Conservation (phyloP, 2,329 filamentous ascomycete genomes). For the Cladophialophora carrionii region DNA sequence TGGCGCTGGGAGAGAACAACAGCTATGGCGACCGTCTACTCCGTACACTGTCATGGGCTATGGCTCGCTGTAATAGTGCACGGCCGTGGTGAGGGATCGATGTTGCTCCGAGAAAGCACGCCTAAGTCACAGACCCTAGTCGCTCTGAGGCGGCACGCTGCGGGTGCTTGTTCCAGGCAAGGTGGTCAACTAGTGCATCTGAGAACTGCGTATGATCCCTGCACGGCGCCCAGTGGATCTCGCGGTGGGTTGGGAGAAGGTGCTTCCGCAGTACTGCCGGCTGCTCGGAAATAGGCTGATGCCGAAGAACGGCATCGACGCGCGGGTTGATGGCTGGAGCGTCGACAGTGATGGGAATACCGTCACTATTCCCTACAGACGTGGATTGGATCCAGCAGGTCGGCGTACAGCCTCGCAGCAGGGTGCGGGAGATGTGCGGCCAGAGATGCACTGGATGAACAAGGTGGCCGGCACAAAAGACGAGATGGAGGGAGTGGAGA, state of each 20-base stretch:
- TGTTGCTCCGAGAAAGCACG: slow-evolving; percentile 7
- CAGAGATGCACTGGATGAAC: slow-evolving; percentile 10
- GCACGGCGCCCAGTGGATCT: slow-evolving; percentile 1
- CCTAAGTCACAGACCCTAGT: slow-evolving; percentile 11
- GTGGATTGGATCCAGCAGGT: not conserved
- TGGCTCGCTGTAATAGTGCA: not conserved
- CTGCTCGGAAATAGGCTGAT: slow-evolving; percentile 9
- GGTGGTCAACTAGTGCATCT: slow-evolving; percentile 12
- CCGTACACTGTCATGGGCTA: not conserved
- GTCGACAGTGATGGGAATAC: not conserved
- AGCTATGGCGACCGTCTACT: not conserved
- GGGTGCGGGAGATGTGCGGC: slow-evolving; percentile 18
- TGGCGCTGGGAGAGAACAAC: not conserved
- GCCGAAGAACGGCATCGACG: not conserved
- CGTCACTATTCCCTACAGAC: not conserved
- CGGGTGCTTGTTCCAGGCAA: slow-evolving; percentile 17
- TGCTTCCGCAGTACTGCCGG: slow-evolving; percentile 20
- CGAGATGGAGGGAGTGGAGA: slow-evolving; percentile 3
- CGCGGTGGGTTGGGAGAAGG: not conserved
- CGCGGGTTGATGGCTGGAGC: not conserved
- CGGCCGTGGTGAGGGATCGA: not conserved
- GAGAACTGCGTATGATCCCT: slow-evolving; percentile 2
- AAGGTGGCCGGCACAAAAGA: slow-evolving; percentile 13
- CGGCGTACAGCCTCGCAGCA: slow-evolving; percentile 16
- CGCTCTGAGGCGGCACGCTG: slow-evolving; percentile 13